phyloP scores from a whole-genome alignment of 129 eudicot species.

The Gnaphalium uliginosum region DNA sequence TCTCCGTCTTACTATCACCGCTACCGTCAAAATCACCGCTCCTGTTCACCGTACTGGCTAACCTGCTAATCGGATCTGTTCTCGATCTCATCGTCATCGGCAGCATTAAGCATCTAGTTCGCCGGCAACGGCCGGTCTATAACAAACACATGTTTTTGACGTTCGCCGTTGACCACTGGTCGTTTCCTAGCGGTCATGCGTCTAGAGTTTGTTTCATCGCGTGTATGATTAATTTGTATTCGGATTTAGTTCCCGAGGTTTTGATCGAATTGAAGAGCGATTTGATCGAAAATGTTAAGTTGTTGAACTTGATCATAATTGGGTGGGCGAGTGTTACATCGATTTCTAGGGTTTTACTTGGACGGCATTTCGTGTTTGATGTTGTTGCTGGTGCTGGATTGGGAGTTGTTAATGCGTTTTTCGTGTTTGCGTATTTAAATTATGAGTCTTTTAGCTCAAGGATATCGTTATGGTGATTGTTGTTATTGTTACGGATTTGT shows the following conservation, averaged over 20 bases:
- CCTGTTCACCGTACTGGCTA: conserved; percentile 37
- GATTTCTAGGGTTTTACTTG: conserved; percentile 75
- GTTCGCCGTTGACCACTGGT: conserved; percentile 73
- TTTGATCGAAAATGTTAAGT: conserved; percentile 15
- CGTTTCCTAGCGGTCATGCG: conserved; percentile 91
- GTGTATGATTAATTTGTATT: conserved; percentile 36
- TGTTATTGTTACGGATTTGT: conserved; percentile 15
- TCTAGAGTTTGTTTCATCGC: conserved; percentile 67
- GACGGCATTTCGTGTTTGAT: conserved; percentile 82
- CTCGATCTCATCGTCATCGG: conserved; percentile 62
- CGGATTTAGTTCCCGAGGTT: conserved; percentile 12
- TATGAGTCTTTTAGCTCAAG: conserved; percentile 32
- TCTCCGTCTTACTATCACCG: conserved; percentile 50
- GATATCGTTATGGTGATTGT: not conserved
- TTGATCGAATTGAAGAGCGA: conserved; percentile 31
- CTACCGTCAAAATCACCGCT: conserved; percentile 18
- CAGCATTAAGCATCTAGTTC: conserved; percentile 54
- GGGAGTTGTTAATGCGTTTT: conserved; percentile 59
- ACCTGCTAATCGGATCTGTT: conserved; percentile 52
- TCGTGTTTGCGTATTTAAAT: conserved; percentile 54
- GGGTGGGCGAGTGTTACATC: conserved; percentile 69
- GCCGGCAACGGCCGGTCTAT: conserved; percentile 75
- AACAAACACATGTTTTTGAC: conserved; percentile 62
- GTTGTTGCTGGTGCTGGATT: conserved; percentile 61
- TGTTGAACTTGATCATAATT: conserved; percentile 28